Base-by-base conservation (phyloP, 2,329 filamentous ascomycete genomes). In the Penicillium sp. region DNA sequence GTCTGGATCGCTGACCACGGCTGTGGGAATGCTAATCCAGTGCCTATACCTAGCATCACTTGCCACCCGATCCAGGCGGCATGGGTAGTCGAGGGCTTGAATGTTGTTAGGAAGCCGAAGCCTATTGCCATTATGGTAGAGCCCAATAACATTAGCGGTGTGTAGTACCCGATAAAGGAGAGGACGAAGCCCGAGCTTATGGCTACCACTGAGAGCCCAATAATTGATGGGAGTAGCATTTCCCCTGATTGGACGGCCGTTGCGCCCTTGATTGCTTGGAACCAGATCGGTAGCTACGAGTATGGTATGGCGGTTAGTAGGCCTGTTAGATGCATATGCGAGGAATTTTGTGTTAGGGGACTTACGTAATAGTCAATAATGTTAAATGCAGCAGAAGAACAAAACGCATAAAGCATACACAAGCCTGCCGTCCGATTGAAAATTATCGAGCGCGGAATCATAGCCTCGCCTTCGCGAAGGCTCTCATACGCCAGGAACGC, bases 11-110 rank as follows among this genome's bases (percentile, higher is more conserved):
- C 24, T 25, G 24, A 25, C 24, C 24, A 25, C 24, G 24, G 24
- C 24, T 25, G 24, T 25, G 24, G 24, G 24, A 25, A 25, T 7
- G 24, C 4, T 7, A 25, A 7, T 7, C 24, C 24, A 25, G 24
- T 25, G 24, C 24, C 24, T 25, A 25, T 25, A 7, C 24, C 24
- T 7, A 25, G 7, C 24, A 25, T 25, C 24, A 25, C 24, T 54
- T 52, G 49, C 33, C 42, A 52, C 41, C 31, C 52, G 12, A 47
- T 33, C 44, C 44, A 47, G 23, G 12, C 20, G 12, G 37, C 20
- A 33, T 13, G 37, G 3, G 27, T 10, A 15, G 37, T 47, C 4
- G 25, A 18, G 13, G 38, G 37, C 3, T 27, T 3, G 38, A 47
- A 35, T 18, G 44, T 47, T 6, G 44, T 47, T 4, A 29, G 13